phyloP scores from a whole-genome alignment of 768 basidiomycete genomes.

The Coprinopsis marcescibilis region DNA sequence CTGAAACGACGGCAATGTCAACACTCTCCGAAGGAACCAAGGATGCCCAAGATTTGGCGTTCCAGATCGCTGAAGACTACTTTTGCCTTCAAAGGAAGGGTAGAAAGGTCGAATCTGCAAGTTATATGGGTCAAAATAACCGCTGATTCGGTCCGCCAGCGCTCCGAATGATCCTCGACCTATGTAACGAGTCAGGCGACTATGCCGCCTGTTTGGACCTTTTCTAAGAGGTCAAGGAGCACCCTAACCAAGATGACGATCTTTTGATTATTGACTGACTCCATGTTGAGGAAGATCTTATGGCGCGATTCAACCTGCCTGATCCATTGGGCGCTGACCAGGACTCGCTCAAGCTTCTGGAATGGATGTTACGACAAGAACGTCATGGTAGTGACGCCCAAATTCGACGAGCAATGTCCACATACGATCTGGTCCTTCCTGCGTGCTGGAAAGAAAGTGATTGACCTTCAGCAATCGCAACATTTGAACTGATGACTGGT shows the following conservation, averaged over 20 bases:
- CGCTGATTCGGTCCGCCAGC: conserved; percentile 41
- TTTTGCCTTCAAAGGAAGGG: too few species aligned
- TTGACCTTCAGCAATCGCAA: conserved; percentile 51
- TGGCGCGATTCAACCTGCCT: conserved; percentile 42
- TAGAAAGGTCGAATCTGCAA: too few species aligned
- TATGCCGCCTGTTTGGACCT: conserved; percentile 48
- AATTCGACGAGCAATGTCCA: conserved; percentile 41
- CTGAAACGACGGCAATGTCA: conserved; percentile 46
- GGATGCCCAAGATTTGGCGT: conserved; percentile 59
- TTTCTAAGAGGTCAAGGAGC: conserved; percentile 52
- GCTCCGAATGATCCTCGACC: conserved; percentile 46
- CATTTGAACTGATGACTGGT: conserved; percentile 73
- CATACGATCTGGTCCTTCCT: conserved; percentile 57
- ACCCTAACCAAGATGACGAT: conserved; percentile 32
- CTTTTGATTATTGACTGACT: conserved; percentile 38
- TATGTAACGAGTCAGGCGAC: conserved; percentile 48
- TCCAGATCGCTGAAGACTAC: conserved; percentile 57
- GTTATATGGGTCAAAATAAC: too few species aligned
- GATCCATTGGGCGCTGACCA: conserved; percentile 34
- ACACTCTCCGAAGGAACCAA: conserved; percentile 51
- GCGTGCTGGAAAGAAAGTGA: conserved; percentile 60
- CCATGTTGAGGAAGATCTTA: conserved; percentile 61
- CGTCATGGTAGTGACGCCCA: conserved; percentile 38
- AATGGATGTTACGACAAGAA: conserved; percentile 65
- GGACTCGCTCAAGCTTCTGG: conserved; percentile 50